phyloP scores from a whole-genome alignment of 345 rosid species.

The Arabis alpina region DNA sequence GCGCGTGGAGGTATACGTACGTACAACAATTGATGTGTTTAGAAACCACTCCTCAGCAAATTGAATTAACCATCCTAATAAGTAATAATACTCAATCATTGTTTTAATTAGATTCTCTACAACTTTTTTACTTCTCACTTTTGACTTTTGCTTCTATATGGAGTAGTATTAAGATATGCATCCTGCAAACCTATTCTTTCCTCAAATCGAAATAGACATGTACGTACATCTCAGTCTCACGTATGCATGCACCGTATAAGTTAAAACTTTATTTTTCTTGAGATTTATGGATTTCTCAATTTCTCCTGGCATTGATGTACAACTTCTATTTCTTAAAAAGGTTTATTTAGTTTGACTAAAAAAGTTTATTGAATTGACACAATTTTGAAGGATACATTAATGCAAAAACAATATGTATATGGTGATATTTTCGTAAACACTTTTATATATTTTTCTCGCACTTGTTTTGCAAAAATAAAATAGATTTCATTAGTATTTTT shows the following conservation, averaged over 20 bases:
- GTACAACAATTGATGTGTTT: conserved; percentile 42
- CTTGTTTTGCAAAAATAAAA: no score
- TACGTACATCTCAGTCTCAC: neutral
- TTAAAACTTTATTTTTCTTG: neutral
- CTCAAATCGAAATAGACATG: conserved; percentile 5
- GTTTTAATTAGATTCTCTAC: conserved; percentile 7
- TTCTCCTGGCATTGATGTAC: conserved; percentile 1
- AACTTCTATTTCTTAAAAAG: neutral
- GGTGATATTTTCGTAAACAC: no score
- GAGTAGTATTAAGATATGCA: neutral
- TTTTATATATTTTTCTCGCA: no score
- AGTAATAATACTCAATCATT: conserved; percentile 35
- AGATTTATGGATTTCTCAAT: neutral
- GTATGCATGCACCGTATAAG: conserved; percentile 25
- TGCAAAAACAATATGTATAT: no score
- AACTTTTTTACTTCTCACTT: conserved; percentile 26
- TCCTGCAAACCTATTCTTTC: neutral
- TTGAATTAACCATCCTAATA: conserved; percentile 34
- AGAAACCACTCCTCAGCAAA: conserved; percentile 38
- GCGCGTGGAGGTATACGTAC: conserved; percentile 43
- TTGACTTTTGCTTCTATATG: conserved; percentile 31
- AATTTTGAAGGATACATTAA: no score
- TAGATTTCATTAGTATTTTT: no score
- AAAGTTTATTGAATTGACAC: no score
- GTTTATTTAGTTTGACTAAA: no score